Evolutionary conservation across 176 grass and related monocot genomes (phyloP).

Genomic region (Alloteropsis semialata): DNA sequence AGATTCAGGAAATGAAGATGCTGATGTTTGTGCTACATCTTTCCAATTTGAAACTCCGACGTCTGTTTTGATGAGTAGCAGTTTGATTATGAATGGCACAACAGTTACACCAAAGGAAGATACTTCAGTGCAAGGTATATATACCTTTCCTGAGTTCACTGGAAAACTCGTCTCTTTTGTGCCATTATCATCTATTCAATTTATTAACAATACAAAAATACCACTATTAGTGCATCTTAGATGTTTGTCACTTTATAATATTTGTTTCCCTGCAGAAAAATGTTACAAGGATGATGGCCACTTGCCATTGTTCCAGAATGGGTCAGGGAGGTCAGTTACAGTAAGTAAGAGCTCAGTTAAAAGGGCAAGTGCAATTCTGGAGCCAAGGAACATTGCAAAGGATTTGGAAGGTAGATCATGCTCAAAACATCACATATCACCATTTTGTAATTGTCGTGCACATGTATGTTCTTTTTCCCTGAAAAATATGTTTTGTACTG

Average conservation of each 20-base stretch:
- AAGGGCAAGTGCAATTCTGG: conserved; percentile 49
- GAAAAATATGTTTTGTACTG: conserved; percentile 4
- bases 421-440: neutral
- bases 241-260: conserved; percentile 25
- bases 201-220: conserved; percentile 7
- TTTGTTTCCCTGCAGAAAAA: conserved; percentile 30
- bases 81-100: conserved; percentile 36
- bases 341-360: conserved; percentile 57
- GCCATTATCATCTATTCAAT: conserved; percentile 2
- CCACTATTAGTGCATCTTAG: neutral
- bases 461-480: neutral
- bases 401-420: conserved; percentile 50
- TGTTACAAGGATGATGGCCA: neutral
- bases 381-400: conserved; percentile 58
- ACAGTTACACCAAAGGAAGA: conserved; percentile 37
- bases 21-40: conserved; percentile 3
- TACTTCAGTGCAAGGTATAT: conserved; percentile 33
- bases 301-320: conserved; percentile 49
- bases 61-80: conserved; percentile 43
- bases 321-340: conserved; percentile 40
- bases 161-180: conserved; percentile 25
- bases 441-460: neutral
- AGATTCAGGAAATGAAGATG: conserved; percentile 35
- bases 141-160: conserved; percentile 22
- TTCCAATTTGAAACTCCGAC: conserved; percentile 58